These are phyloP conservation scores for Lentinula raphanica DNA, from an alignment of 768 basidiomycete genomes.

Conservation along the genomic window DNA sequence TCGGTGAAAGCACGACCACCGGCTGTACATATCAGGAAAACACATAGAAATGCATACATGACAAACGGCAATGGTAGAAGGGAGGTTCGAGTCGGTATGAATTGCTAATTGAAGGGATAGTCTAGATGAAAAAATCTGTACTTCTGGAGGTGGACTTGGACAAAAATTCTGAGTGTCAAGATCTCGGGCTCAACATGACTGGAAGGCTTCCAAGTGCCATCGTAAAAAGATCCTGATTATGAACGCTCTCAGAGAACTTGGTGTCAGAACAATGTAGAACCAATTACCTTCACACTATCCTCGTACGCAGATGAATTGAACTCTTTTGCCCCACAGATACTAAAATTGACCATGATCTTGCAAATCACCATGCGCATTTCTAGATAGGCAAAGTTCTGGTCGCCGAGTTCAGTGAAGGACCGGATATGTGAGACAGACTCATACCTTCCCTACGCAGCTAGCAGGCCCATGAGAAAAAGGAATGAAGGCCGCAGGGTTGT, in stretches of 20 bases:
- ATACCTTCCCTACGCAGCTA: slow-evolving; percentile 33
- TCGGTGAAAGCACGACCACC: too few relatives aligned
- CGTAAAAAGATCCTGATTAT: neutral
- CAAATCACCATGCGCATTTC: slow-evolving; percentile 36
- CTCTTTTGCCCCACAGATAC: slow-evolving; percentile 17
- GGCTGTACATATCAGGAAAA: too few relatives aligned
- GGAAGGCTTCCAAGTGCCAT: neutral
- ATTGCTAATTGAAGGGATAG: too few relatives aligned
- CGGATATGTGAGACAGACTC: neutral
- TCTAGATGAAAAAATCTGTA: too few relatives aligned
- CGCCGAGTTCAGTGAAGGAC: neutral
- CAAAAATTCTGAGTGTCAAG: neutral
- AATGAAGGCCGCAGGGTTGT: slow-evolving; percentile 31
- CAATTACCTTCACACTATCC: neutral
- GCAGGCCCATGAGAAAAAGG: slow-evolving; percentile 39
- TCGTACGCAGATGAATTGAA: neutral
- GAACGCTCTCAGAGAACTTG: neutral
- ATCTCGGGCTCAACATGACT: neutral
- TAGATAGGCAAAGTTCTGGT: slow-evolving; percentile 31
- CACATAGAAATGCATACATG: too few relatives aligned
- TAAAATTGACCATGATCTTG: slow-evolving; percentile 31
- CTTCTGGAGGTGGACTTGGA: too few relatives aligned
- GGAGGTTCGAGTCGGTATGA: too few relatives aligned
- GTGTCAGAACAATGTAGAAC: neutral
- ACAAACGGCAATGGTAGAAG: too few relatives aligned